Conservation (phyloP, 768 basidiomycete genomes). For the Lanmaoa rubissima region DNA sequence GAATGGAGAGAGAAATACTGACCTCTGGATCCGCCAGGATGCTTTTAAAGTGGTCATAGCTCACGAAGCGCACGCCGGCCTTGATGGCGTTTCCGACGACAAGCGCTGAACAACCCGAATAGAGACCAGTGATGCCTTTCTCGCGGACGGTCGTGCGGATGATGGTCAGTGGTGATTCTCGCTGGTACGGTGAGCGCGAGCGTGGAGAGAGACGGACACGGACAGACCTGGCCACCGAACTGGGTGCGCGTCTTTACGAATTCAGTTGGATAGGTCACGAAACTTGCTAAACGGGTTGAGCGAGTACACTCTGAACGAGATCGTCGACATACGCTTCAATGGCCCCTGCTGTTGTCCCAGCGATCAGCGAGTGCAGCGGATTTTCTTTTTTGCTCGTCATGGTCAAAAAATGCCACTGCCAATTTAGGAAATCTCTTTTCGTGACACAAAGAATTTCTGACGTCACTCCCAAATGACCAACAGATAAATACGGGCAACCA, state of each 20-base stretch:
- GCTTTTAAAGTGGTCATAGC: conserved; percentile 90
- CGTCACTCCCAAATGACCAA: conserved; percentile 4
- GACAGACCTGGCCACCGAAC: conserved; percentile 72
- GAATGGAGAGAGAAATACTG: conserved; percentile 15
- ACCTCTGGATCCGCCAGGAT: conserved; percentile 83
- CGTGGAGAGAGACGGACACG: background rate
- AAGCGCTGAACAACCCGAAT: conserved; percentile 88
- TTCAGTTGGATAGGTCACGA: conserved; percentile 87
- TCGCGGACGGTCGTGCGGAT: conserved; percentile 68
- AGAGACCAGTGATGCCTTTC: conserved; percentile 83
- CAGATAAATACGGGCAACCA: conserved; percentile 16
- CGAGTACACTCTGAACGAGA: background rate
- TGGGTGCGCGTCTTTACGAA: conserved; percentile 94
- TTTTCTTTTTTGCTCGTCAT: conserved; percentile 71
- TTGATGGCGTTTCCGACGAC: conserved; percentile 90
- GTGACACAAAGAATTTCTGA: background rate
- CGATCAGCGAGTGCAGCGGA: conserved; percentile 81
- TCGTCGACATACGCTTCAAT: conserved; percentile 76
- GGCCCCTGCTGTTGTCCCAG: conserved; percentile 90
- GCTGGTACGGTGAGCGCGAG: conserved; percentile 33
- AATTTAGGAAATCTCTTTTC: background rate
- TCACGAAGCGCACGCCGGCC: conserved; percentile 94
- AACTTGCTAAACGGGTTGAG: conserved; percentile 50
- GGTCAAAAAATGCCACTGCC: background rate
- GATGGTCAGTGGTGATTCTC: conserved; percentile 72